phyloP scores from a whole-genome alignment of 805 yeast species.

The Metschnikowia rubicola region DNA sequence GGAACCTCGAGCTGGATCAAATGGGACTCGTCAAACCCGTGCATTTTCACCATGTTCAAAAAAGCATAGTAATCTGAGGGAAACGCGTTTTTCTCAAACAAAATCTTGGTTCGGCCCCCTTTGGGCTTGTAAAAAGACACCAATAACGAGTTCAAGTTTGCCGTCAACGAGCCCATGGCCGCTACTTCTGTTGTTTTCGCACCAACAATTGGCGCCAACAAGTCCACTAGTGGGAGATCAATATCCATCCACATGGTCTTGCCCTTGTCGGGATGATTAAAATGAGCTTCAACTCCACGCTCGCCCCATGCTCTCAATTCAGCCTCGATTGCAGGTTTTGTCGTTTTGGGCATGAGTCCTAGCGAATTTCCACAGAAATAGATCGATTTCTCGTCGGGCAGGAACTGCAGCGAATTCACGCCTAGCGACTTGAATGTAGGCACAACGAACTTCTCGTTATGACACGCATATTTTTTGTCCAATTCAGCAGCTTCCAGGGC shows the following conservation, averaged over 20 bases:
- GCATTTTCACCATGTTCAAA: conserved; percentile 63
- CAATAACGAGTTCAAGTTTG: conserved; percentile 72
- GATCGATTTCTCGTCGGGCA: conserved; percentile 28
- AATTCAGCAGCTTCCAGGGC: background rate
- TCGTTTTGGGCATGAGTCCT: conserved; percentile 77
- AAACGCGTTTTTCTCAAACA: conserved; percentile 84
- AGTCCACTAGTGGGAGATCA: conserved; percentile 70
- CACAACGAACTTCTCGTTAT: conserved; percentile 49
- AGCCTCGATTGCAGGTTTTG: conserved; percentile 51
- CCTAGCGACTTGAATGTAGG: conserved; percentile 71
- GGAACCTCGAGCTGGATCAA: conserved; percentile 64
- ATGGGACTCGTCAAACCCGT: conserved; percentile 48
- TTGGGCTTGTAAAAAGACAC: conserved; percentile 71
- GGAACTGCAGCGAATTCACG: conserved; percentile 21
- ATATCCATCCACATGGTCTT: conserved; percentile 79
- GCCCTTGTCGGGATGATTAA: conserved; percentile 56
- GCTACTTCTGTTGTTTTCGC: conserved; percentile 78
- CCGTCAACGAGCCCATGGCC: conserved; percentile 80
- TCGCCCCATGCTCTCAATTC: conserved; percentile 82
- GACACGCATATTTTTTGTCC: conserved; percentile 28
- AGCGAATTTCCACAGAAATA: conserved; percentile 93
- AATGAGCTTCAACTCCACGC: conserved; percentile 83
- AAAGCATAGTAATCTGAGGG: conserved; percentile 92
- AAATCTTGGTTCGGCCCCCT: conserved; percentile 57
- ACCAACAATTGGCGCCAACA: conserved; percentile 73